Evolutionary conservation across 225 moss, liverwort and hornwort species (phyloP).

Genomic region (Asterella californica): DNA sequence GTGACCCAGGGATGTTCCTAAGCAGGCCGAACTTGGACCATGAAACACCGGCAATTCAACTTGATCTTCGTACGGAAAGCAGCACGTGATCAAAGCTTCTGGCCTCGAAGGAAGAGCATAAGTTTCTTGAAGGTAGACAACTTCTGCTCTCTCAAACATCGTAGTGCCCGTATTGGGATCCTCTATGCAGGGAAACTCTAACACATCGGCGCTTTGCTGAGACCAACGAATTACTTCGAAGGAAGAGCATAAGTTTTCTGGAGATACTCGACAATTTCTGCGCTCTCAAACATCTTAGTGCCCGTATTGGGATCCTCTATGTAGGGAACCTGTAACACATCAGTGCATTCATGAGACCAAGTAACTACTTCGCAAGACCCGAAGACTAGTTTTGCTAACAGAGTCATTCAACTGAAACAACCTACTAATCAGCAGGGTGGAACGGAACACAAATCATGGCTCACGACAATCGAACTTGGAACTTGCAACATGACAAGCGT

Average conservation of each 20-base stretch:
- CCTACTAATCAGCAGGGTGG: no score
- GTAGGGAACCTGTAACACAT: constrained; percentile 68
- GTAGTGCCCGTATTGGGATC: constrained; percentile 91
- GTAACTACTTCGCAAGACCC: not conserved
- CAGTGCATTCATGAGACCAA: not conserved
- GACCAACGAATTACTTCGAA: not conserved
- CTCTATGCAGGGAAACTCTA: constrained; percentile 88
- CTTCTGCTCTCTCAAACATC: constrained; percentile 91
- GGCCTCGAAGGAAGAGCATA: constrained; percentile 57
- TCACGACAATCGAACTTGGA: not conserved
- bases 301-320: constrained; percentile 97
- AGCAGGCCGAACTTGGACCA: no score
- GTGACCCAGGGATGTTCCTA: no score
- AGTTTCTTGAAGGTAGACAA: constrained; percentile 70
- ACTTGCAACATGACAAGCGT: not conserved
- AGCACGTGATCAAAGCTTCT: no score
- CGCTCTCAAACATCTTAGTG: constrained; percentile 83
- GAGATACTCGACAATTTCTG: constrained; percentile 77
- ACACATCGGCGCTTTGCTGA: not conserved
- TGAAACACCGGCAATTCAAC: no score
- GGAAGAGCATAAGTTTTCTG: constrained; percentile 67
- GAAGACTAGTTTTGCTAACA: not conserved
- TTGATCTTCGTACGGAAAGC: no score
- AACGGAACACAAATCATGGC: not conserved
- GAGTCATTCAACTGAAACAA: not conserved